phyloP scores from a whole-genome alignment of 108 stramenopile genomes.

The Skeletonema grethae region DNA sequence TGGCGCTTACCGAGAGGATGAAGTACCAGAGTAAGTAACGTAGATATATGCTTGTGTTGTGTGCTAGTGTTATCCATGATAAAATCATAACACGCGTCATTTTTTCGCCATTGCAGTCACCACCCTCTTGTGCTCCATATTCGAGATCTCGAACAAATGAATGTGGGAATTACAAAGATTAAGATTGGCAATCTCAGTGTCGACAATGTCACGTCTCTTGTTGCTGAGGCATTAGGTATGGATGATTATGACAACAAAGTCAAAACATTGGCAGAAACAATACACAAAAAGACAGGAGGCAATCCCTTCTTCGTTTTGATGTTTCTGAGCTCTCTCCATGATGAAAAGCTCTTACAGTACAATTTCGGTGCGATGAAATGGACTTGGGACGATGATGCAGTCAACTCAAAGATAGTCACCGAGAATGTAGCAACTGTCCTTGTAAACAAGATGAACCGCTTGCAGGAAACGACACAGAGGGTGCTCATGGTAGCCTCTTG shows the following conservation, averaged over 20 bases:
- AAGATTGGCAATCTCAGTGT: slow-evolving; percentile 15
- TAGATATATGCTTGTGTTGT: too few relatives aligned
- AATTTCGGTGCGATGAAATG: neutral
- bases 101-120: too few relatives aligned
- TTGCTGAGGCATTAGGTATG: slow-evolving; percentile 22
- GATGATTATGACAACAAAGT: neutral
- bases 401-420: too few relatives aligned
- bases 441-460: too few relatives aligned
- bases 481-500: too few relatives aligned
- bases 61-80: too few relatives aligned
- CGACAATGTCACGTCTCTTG: neutral
- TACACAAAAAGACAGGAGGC: slow-evolving; percentile 28
- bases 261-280: too few relatives aligned
- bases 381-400: too few relatives aligned
- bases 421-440: too few relatives aligned
- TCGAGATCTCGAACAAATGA: neutral
- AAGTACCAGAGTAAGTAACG: too few relatives aligned
- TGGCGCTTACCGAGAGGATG: too few relatives aligned
- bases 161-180: neutral
- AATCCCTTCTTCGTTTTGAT: slow-evolving; percentile 39
- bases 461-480: too few relatives aligned
- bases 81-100: neutral
- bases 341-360: slow-evolving; percentile 10
- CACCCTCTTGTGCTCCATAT: neutral
- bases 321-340: slow-evolving; percentile 5